Base-by-base conservation (phyloP, 176 grass and related monocot genomes). In the Saccharum officinarum region DNA sequence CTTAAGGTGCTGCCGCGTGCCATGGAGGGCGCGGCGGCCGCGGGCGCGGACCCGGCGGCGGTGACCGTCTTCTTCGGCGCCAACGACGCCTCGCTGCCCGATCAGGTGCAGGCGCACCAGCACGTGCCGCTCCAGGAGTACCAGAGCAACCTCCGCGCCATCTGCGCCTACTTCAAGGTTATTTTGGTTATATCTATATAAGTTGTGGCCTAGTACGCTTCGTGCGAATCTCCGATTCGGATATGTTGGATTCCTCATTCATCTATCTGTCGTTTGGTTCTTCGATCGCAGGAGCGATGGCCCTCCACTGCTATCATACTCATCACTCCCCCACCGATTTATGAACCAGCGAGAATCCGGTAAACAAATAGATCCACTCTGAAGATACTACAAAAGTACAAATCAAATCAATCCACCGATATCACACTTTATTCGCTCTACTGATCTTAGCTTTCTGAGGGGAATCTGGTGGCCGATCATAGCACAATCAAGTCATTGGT, bases 31-130 rank as follows among this genome's bases (percentile, higher is more conserved):
- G 71, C 87, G 16, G 83, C 83, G 50, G 63, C 18, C 61, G 81
- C 84, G 78, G 62, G 10, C 2, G 57, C 39, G 3, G 66, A 88
- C 12, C 96, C 96, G 64, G 91, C 86, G 17, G 96, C 86, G 15
- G 75, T 91, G 39, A 90, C 88, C 57, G 81, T 98, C 26, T 98
- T 98, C 80, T 98, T 98, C 80, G 93, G 93, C 44, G 89, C 93
- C 80, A 98, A 98, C 69, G 96, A 98, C 83, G 96, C 96, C 16
- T 73, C 75, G 49, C 84, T 98, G 33, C 83, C 91, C 5, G 89
- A 95, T 26, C 86, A 71, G 72, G 9, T 2, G 44, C 69, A 79
- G 88, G 85, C 80, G 60, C 91, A 87, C 75, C 93, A 92, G 91
- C 84, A 98, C 85, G 96, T 95, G 28, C 93, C 96, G 31, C 65